These are phyloP conservation scores for Solanum peruvianum DNA, from an alignment of 257 asterid species.

Conservation along the genomic window DNA sequence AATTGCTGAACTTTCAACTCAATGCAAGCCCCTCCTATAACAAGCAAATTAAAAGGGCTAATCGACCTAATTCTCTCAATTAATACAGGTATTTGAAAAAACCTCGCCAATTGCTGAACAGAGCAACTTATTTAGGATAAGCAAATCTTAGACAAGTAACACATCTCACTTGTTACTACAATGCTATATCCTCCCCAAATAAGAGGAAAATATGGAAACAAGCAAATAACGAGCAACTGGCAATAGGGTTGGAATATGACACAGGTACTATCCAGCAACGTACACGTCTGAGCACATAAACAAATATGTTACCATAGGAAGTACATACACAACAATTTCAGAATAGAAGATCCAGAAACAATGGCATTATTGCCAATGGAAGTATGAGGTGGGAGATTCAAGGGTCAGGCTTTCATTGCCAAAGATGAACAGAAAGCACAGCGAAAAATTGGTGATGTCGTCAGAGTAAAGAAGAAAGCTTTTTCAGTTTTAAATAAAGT, in stretches of 20 bases:
- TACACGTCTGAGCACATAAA: background rate
- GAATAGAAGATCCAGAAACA: background rate
- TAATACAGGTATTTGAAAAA: background rate
- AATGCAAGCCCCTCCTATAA: background rate
- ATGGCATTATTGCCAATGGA: background rate
- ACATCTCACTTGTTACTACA: background rate
- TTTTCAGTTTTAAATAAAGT: background rate
- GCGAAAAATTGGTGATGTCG: background rate
- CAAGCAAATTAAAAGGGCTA: background rate
- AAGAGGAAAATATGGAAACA: background rate
- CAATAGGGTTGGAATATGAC: background rate
- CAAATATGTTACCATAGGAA: background rate
- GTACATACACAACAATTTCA: background rate
- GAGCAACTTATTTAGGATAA: background rate
- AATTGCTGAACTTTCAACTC: background rate
- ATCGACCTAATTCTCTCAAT: background rate
- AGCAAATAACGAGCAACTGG: background rate
- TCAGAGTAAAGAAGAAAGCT: background rate
- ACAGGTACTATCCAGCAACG: background rate
- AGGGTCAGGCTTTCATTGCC: background rate
- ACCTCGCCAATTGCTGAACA: background rate
- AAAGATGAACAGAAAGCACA: background rate
- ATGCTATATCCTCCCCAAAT: background rate
- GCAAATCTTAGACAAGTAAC: background rate
- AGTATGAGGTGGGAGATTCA: background rate